Base-by-base conservation (phyloP, 2,329 filamentous ascomycete genomes). In the Alternaria ventricosa region DNA sequence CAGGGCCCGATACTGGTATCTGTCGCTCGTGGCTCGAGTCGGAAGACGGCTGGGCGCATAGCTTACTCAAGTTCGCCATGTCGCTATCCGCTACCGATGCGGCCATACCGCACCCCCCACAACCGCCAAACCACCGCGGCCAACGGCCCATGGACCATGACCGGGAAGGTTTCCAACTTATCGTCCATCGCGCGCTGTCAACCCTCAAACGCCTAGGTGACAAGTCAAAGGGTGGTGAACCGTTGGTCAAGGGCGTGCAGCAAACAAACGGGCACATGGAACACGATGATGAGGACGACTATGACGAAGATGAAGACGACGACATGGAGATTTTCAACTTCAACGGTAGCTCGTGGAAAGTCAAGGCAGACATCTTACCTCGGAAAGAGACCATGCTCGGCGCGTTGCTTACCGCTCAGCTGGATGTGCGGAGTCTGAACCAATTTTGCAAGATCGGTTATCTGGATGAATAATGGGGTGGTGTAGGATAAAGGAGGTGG, bases 21-120 rank as follows among this genome's bases (percentile, higher is more conserved):
- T 91, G 94, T 5, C 88, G 88, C 60, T 85, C 87, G 0, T 98
- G 96, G 94, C 86, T 98, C 8, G 88, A 90, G 43, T 93, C 92
- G 4, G 89, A 91, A 45, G 94, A 96, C 71, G 92, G 92, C 0
- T 96, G 97, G 78, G 91, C 92, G 1, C 88, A 92, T 61, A 94
- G 90, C 71, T 85, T 98, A 8, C 87, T 95, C 60, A 87, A 89
- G 22, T 85, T 97, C 22, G 88, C 94, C 0, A 90, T 91, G 63
- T 85, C 92, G 5, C 84, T 97, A 4, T 77, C 72, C 23, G 71
- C 73, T 5, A 72, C 70, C 1, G 77, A 79, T 60, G 72, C 73
- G 12, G 67, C 61, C 18, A 68, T 74, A 13, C 73, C 68, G 53
- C 71, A 70, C 2, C 69, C 71, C 20, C 75, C 71, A 20, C 70